These are phyloP conservation scores for Erodium texanum DNA, from an alignment of 441 rosid genomes.

Conservation along the genomic window DNA sequence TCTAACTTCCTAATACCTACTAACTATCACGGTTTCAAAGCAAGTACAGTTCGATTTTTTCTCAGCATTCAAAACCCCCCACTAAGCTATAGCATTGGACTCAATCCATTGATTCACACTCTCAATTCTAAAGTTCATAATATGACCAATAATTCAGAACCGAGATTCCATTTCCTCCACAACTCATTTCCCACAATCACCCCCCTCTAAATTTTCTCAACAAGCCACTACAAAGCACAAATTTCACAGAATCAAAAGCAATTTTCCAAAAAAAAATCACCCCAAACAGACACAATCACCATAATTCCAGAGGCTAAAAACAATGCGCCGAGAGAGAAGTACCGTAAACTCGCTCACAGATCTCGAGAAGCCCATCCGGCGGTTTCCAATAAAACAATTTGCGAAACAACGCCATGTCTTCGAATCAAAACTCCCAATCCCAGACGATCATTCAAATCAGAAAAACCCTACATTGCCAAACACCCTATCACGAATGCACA, in stretches of 20 bases:
- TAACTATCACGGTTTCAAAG: no score
- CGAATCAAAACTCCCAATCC: background rate
- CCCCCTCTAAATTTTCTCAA: background rate
- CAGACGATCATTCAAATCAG: background rate
- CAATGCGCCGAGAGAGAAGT: conserved; percentile 4
- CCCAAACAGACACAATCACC: background rate
- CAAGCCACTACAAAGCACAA: background rate
- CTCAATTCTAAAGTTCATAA: background rate
- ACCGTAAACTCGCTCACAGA: conserved; percentile 81
- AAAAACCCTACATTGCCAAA: background rate
- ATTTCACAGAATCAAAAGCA: background rate
- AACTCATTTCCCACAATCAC: background rate
- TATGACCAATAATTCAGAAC: background rate
- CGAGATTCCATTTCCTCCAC: background rate
- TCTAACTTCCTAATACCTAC: no score
- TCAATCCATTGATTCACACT: background rate
- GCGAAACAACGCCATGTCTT: conserved; percentile 69
- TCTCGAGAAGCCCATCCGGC: conserved; percentile 90
- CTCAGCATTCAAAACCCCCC: no score
- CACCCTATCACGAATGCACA: background rate
- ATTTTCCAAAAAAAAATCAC: background rate
- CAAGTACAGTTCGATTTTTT: no score
- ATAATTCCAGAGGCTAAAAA: background rate
- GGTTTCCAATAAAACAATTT: conserved; percentile 74
- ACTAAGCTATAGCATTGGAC: no score